Conservation (phyloP, 1,284 basidiomycete species). For the Prillingera fragicola region DNA sequence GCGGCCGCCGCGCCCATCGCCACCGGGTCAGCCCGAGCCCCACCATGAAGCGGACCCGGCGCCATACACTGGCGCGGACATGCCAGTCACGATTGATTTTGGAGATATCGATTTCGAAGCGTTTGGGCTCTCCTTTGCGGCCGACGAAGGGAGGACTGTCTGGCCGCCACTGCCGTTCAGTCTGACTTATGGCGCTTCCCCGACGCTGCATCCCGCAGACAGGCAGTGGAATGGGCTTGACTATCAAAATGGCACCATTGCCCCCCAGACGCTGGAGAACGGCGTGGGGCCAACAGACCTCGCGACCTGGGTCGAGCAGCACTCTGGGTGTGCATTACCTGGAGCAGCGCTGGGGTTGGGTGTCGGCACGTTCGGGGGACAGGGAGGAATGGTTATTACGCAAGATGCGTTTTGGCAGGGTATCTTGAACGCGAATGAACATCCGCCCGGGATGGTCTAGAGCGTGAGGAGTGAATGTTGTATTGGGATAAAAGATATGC, state of each 20-base stretch:
- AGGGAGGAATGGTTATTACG: neutral
- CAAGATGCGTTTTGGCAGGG: neutral
- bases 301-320: conserved; percentile 1
- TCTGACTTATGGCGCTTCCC: neutral
- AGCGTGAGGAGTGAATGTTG: no score
- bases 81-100: neutral
- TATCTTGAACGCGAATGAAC: neutral
- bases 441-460: conserved; percentile 2
- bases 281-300: neutral
- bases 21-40: neutral
- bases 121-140: conserved; percentile 9
- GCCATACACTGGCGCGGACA: neutral
- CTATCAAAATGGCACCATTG: neutral
- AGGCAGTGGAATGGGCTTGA: no score
- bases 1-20: neutral
- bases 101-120: conserved; percentile 13
- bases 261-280: neutral
- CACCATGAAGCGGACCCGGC: neutral
- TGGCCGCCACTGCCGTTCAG: conserved; percentile 15
- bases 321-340: neutral
- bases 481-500: no score
- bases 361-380: conserved; percentile 1
- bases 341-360: conserved; percentile 4
- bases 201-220: no score
- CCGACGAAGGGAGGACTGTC: conserved; percentile 10